Base-by-base conservation (phyloP, 306 rosid species). In the Glycine tomentella region DNA sequence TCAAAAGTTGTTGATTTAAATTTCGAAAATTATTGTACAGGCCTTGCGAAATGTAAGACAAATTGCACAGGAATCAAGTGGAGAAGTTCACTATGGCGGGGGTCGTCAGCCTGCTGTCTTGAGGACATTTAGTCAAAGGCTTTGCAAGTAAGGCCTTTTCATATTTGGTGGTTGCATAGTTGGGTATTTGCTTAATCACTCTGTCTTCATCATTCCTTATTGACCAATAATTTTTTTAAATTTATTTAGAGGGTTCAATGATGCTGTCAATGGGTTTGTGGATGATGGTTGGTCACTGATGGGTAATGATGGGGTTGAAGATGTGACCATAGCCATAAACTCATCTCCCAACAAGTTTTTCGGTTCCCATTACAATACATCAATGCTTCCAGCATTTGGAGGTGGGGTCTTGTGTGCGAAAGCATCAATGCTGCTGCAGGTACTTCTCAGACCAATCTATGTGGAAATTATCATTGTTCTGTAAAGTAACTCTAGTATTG, bases 381-480 rank as follows among this genome's bases (percentile, higher is more conserved):
- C 97, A 5, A 70, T 86, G 84, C 91, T 86, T 78, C 83, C 93
- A 13, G 56, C 93, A 25, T 93, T 89, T 64, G 97, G 93, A 16
- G 92, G 93, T 8, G 97, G 95, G 62, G 89, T 90, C 53, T 81
- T 93, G 66, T 90, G 97, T 68, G 97, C 98, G 69, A 93, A 91
- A 87, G 93, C 98, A 75, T 93, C 98, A 4, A 93, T 93, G 98
- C 89, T 93, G 45, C 90, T 93, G 55, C 97, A 93, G 94, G 98
- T 93, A 81, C 61, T 52, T 77, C 56, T 51, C 11, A 17, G 48
- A 50, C 11, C 5, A 50, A 31, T 57, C 8, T 45, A 25, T 1
- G 17, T 17, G 3, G 17, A 56, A 75, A 75, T 15, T 33, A 8
- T 31, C 55, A 3, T 59, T 56, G 62, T 31, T 46, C 17, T 31